Percentiles rank a stretch among this genome's conserved stretches.
Evolutionary conservation across 495 filamentous ascomycete genomes (phyloP).

Genomic region (Daldinia loculata): DNA sequence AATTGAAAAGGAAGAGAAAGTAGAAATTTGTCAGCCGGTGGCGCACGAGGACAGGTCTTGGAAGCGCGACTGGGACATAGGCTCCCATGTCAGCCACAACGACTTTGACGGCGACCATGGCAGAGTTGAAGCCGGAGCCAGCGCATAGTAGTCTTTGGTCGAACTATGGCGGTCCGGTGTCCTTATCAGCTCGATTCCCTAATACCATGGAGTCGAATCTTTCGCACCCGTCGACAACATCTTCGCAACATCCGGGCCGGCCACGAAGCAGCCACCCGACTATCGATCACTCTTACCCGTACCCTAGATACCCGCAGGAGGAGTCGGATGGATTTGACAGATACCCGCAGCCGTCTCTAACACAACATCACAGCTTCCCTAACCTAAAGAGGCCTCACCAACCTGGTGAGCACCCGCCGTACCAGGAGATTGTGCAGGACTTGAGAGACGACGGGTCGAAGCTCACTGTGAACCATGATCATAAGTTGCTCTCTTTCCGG

Average conservation of each 20-base stretch:
- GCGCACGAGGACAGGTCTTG: conserved; percentile 38
- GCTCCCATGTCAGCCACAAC: conserved; percentile 63
- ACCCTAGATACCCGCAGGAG: conserved; percentile 53
- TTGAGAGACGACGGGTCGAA: conserved; percentile 62
- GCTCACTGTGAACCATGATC: conserved; percentile 63
- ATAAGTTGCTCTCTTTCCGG: conserved; percentile 64
- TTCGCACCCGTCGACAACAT: conserved; percentile 48
- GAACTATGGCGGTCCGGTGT: conserved; percentile 60
- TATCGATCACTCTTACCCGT: conserved; percentile 54
- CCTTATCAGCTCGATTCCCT: conserved; percentile 57
- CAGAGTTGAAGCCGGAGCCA: conserved; percentile 63
- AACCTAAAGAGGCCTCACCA: conserved; percentile 61
- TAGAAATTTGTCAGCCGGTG: conserved; percentile 33
- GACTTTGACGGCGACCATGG: conserved; percentile 63
- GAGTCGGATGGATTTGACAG: conserved; percentile 57
- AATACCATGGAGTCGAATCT: conserved; percentile 54
- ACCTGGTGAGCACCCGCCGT: conserved; percentile 52
- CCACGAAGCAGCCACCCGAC: conserved; percentile 52
- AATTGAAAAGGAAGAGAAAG: conserved; percentile 18
- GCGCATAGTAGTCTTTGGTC: conserved; percentile 60
- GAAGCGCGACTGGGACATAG: conserved; percentile 48
- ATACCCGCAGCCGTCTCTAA: conserved; percentile 56
- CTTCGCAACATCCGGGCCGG: conserved; percentile 55
- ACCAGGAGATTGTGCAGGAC: conserved; percentile 63
- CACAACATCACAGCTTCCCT: conserved; percentile 63